Evolutionary conservation across 257 asterid species (phyloP).

Genomic region (Solanum bulbocastanum): DNA sequence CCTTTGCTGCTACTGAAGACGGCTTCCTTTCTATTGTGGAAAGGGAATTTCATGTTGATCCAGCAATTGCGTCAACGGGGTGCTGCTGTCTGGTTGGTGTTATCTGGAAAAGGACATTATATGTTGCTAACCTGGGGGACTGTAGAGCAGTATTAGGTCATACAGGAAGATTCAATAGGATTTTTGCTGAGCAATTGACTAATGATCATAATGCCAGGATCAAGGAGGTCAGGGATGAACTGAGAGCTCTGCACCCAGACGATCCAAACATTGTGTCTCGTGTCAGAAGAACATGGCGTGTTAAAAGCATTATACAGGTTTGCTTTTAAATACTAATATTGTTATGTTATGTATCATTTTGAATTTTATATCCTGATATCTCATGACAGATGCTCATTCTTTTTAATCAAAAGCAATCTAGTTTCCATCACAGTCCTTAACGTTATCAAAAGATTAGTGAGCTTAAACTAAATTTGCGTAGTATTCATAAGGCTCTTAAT

Average conservation of each 20-base stretch:
- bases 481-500: too few species aligned
- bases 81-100: slow-evolving; percentile 82
- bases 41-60: slow-evolving; percentile 31
- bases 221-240: slow-evolving; percentile 66
- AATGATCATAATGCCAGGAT: slow-evolving; percentile 57
- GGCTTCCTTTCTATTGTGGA: slow-evolving; percentile 45
- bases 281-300: slow-evolving; percentile 62
- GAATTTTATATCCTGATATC: background rate
- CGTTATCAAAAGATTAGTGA: too few species aligned
- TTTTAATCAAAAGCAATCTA: too few species aligned
- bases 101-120: slow-evolving; percentile 50
- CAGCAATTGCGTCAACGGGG: slow-evolving; percentile 47
- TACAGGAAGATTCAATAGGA: slow-evolving; percentile 28
- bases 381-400: background rate
- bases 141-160: slow-evolving; percentile 78
- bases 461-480: too few species aligned
- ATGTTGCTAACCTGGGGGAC: slow-evolving; percentile 71
- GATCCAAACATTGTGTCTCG: slow-evolving; percentile 45
- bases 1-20: slow-evolving; percentile 57
- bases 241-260: slow-evolving; percentile 49
- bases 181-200: slow-evolving; percentile 66
- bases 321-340: background rate
- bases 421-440: too few species aligned
- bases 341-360: background rate
- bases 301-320: slow-evolving; percentile 93